phyloP scores from a whole-genome alignment of 2,329 filamentous ascomycete genomes.

The Cladophialophora psammophila region DNA sequence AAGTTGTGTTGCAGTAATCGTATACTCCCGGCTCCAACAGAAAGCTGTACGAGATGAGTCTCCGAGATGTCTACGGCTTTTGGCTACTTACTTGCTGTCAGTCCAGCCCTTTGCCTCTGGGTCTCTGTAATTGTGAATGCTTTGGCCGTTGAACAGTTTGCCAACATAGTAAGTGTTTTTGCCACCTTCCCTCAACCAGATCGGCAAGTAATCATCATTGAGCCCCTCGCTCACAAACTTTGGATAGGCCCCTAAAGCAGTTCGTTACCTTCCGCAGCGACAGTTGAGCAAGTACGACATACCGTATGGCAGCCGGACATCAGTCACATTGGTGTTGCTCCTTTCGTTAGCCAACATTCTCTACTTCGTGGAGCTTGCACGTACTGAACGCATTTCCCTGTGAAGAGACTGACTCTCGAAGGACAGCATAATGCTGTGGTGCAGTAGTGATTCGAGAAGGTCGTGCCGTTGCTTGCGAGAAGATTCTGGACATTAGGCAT shows the following conservation, averaged over 20 bases:
- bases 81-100: no score
- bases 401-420: background rate
- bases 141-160: constrained; percentile 74
- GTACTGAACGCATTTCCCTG: background rate
- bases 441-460: background rate
- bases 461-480: background rate
- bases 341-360: no score
- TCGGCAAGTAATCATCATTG: constrained; percentile 71
- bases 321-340: background rate
- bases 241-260: constrained; percentile 61
- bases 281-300: background rate
- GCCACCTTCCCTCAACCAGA: constrained; percentile 73
- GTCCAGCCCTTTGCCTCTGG: no score
- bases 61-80: no score
- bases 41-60: constrained; percentile 50
- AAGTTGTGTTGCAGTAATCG: no score
- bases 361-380: no score
- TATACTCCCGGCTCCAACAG: no score
- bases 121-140: constrained; percentile 62
- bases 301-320: background rate
- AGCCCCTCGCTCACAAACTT: constrained; percentile 71
- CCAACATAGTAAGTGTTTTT: constrained; percentile 72
- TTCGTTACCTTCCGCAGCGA: no score
- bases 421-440: background rate
- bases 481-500: background rate